These are phyloP conservation scores for Schwanniomyces polymorphus DNA, from an alignment of 805 yeast species.

Conservation along the genomic window DNA sequence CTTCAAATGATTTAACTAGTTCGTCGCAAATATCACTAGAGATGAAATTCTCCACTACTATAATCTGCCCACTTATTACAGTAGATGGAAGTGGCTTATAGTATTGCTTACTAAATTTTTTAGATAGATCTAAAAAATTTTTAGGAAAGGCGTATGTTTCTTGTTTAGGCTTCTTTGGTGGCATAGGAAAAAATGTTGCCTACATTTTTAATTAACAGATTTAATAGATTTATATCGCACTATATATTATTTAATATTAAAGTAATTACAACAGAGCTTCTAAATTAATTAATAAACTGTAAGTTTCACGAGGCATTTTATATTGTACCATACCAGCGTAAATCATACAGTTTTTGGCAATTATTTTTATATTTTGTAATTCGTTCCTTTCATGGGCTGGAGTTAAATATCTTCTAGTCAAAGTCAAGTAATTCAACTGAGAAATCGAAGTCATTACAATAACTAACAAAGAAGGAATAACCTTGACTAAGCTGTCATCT, in stretches of 20 bases:
- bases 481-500: slow-evolving; percentile 73
- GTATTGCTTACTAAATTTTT: slow-evolving; percentile 13
- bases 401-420: slow-evolving; percentile 43
- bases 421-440: slow-evolving; percentile 48
- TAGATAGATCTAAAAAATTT: slow-evolving; percentile 10
- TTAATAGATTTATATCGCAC: not conserved
- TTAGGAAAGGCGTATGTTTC: slow-evolving; percentile 15
- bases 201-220: not conserved
- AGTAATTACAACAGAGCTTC: slow-evolving; percentile 45
- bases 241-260: not conserved
- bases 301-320: slow-evolving; percentile 86
- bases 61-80: slow-evolving; percentile 36
- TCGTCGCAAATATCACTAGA: slow-evolving; percentile 36
- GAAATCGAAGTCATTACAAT: slow-evolving; percentile 80
- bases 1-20: slow-evolving; percentile 31
- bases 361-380: slow-evolving; percentile 48
- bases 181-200: slow-evolving; percentile 2
- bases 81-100: slow-evolving; percentile 22
- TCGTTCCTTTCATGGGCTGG: slow-evolving; percentile 52
- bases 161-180: slow-evolving; percentile 5
- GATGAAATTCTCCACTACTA: slow-evolving; percentile 41
- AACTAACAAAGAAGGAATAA: slow-evolving; percentile 75
- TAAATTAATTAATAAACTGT: slow-evolving; percentile 63
- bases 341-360: slow-evolving; percentile 86
- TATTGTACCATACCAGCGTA: slow-evolving; percentile 95